Conservation (phyloP, 2,329 filamentous ascomycete genomes). For the Drechmeria coniospora region DNA sequence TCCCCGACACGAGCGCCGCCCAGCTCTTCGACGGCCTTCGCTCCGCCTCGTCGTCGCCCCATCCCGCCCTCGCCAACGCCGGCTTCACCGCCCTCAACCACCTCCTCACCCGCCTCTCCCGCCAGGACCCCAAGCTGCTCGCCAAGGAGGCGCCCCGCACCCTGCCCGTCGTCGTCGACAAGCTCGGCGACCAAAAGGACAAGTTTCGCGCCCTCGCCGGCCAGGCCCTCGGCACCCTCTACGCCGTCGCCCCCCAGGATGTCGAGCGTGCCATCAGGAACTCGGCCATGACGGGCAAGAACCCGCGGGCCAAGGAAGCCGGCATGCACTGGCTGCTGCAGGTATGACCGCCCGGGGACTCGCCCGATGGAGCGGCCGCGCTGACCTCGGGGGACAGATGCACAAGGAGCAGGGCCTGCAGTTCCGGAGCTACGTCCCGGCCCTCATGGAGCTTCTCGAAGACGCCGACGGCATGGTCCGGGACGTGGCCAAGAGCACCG, state of each 20-base stretch:
- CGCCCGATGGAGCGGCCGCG: not conserved
- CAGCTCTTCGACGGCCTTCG: constrained; percentile 72
- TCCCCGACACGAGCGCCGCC: constrained; percentile 57
- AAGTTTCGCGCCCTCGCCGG: constrained; percentile 62
- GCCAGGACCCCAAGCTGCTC: constrained; percentile 66
- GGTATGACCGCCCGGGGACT: constrained; percentile 25
- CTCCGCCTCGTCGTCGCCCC: constrained; percentile 57
- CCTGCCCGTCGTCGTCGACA: constrained; percentile 63
- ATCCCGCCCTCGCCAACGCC: constrained; percentile 62
- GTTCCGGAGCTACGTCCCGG: constrained; percentile 71
- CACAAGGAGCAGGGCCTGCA: constrained; percentile 63
- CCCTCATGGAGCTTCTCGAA: constrained; percentile 73
- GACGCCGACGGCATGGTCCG: constrained; percentile 80
- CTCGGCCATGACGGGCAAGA: constrained; percentile 63
- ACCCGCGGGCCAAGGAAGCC: constrained; percentile 69
- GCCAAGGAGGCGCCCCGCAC: constrained; percentile 55
- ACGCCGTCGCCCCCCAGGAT: constrained; percentile 51
- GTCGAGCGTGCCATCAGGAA: constrained; percentile 72
- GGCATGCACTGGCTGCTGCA: constrained; percentile 74
- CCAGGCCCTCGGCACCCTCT: constrained; percentile 65
- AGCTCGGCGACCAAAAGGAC: constrained; percentile 78
- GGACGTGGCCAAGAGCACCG: constrained; percentile 65
- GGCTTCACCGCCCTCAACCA: constrained; percentile 82
- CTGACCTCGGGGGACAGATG: constrained; percentile 38
- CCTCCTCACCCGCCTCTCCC: constrained; percentile 68